Base-by-base conservation (phyloP, 352 stramenopile genomes). In the Phytophthora pisi region DNA sequence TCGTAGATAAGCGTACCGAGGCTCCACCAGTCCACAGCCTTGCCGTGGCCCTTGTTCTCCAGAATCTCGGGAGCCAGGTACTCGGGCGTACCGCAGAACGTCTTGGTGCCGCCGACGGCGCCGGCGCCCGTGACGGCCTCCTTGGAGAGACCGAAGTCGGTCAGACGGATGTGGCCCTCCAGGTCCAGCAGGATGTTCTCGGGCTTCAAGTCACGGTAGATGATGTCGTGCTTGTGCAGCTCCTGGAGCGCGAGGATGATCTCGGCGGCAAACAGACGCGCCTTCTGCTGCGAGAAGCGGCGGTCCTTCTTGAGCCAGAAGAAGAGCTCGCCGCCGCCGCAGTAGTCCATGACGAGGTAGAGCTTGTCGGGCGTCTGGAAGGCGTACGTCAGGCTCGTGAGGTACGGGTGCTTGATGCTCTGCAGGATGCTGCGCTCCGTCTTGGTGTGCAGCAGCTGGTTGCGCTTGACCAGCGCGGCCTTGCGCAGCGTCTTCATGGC, bases 121-220 rank as follows among this genome's bases (percentile, higher is more conserved):
- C 84, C 90, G 38, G 88, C 87, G 47, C 92, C 88, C 6, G 85
- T 92, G 13, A 98, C 90, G 8, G 89, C 91, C 56, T 97, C 89
- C 77, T 98, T 98, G 52, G 85, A 96, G n/a, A 98, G 88, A 61
- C 93, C 96, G 68, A 98, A 98, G 75, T 98, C 93, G 20, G 96
- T 98, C 28, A 99, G 77, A 47, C 92, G 90, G 57, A 98, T 91
- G 82, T 98, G 96, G 47, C 94, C 96, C 57, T 98, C 91, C 26
- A 94, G 78, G 67, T 99, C 96, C 34, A 98, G 78, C 56, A 97
- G 78, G 45, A 98, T 95, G 79, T 99, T 99, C 72, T 98, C 95
- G 2, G 96, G 96, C 82, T 99, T 99, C 42, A 99, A 82, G 73
- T 99, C 96, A 78, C 93, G 86, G 82, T 99, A 98, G 38, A 99